Percentiles rank a stretch among this genome's conserved stretches.
phyloP scores from a whole-genome alignment of 768 basidiomycete genomes.

The Rhodotorula babjevae region DNA sequence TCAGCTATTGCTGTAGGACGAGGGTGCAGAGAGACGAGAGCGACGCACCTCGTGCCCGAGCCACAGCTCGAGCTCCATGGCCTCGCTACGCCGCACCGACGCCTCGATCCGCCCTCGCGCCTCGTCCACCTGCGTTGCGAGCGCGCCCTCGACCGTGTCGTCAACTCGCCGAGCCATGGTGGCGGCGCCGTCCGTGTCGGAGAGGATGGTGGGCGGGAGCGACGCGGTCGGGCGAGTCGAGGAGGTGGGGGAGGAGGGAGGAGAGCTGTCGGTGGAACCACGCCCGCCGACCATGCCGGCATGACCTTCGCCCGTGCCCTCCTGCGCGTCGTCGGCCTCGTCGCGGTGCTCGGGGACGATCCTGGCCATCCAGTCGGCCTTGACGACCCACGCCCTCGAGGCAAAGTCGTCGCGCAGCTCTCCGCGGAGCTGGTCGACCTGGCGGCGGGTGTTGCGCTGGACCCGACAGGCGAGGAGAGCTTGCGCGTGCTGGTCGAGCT shows the following conservation, averaged over 20 bases:
- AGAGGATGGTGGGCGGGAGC: constrained; percentile 13
- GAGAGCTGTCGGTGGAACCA: not conserved
- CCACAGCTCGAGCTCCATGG: constrained; percentile 25
- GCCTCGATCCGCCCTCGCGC: not conserved
- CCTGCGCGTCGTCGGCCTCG: not conserved
- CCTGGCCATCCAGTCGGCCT: constrained; percentile 21
- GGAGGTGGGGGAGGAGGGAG: not conserved
- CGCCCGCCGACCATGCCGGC: no score
- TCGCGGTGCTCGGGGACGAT: not conserved
- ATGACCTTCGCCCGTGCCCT: no score
- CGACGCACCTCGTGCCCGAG: constrained; percentile 8
- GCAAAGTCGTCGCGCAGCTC: constrained; percentile 13
- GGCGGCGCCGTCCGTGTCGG: constrained; percentile 12
- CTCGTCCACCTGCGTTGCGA: not conserved
- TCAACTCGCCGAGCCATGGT: constrained; percentile 10
- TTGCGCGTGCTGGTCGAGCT: not conserved
- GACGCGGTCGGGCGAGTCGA: not conserved
- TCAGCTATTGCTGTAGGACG: no score
- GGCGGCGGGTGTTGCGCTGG: not conserved
- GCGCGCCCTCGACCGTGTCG: not conserved
- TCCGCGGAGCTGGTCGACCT: constrained; percentile 9
- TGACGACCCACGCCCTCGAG: not conserved
- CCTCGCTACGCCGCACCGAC: not conserved
- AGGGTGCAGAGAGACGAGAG: no score
- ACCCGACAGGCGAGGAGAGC: not conserved